Percentiles rank a stretch among this genome's conserved stretches.
Evolutionary conservation across 306 rosid genomes (phyloP).

Genomic region (Acacia confusa): DNA sequence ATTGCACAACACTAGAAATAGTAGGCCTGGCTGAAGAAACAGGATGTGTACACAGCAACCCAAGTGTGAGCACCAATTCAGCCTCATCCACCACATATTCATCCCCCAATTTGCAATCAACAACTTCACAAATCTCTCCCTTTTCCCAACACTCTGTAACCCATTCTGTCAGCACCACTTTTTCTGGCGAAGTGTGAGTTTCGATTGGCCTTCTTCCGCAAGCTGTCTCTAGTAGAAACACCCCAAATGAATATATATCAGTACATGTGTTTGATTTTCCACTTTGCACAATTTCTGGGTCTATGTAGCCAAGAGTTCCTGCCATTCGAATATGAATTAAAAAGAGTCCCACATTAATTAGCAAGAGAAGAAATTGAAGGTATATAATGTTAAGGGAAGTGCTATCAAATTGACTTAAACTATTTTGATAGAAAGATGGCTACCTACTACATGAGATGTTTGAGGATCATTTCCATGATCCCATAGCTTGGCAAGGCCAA

Average conservation of each 20-base stretch:
- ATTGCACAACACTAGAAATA: neutral
- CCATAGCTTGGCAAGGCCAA: neutral
- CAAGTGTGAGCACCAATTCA: neutral
- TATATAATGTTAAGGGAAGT: no score
- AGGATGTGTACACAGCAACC: neutral
- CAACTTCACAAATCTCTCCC: neutral
- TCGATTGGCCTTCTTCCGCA: neutral
- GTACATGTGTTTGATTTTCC: neutral
- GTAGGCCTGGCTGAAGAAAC: neutral
- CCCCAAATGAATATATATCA: neutral
- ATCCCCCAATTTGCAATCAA: neutral
- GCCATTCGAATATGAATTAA: neutral
- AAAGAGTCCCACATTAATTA: no score
- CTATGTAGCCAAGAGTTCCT: neutral
- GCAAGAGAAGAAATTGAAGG: no score
- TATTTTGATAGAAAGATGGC: no score
- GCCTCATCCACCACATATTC: neutral
- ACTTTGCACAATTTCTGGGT: neutral
- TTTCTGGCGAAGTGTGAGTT: neutral
- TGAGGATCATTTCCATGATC: neutral
- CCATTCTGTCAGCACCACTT: neutral
- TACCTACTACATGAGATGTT: neutral
- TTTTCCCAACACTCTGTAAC: neutral
- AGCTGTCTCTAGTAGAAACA: neutral
- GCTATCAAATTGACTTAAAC: no score